Percentiles rank a stretch among this genome's conserved stretches.
Conservation (phyloP, 108 stramenopile species). For the Schizochytrium sp. region DNA sequence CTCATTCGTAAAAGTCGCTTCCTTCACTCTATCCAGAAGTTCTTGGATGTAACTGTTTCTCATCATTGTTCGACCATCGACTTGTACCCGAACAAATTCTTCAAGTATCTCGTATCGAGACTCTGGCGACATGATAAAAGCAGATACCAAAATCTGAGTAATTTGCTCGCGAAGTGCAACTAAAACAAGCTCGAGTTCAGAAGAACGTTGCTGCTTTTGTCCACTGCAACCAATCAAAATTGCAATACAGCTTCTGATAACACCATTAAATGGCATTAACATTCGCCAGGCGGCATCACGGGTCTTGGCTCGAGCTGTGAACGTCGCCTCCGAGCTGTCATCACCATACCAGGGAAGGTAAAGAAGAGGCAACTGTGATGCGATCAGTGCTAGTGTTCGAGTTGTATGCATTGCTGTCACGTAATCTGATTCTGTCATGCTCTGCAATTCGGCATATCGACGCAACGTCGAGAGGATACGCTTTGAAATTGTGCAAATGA, state of each 20-base stretch:
- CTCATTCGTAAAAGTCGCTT: not conserved
- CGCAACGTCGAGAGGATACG: conserved; percentile 49
- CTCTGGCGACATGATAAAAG: not conserved
- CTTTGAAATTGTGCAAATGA: conserved; percentile 24
- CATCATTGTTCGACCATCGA: not conserved
- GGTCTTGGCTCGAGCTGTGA: too few relatives aligned
- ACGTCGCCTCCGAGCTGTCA: not conserved
- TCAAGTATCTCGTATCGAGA: conserved; percentile 43
- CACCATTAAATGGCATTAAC: not conserved
- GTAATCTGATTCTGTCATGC: not conserved
- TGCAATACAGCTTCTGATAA: not conserved
- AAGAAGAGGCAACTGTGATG: not conserved
- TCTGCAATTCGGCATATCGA: conserved; percentile 20
- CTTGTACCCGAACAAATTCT: conserved; percentile 38
- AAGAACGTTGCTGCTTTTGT: not conserved
- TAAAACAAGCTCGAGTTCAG: not conserved
- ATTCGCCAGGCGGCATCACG: not conserved
- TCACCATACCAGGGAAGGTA: not conserved
- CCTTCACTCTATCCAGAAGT: not conserved
- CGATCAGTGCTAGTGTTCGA: conserved; percentile 25
- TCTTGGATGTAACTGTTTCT: conserved; percentile 36
- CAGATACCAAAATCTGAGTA: conserved; percentile 15
- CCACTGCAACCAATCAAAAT: not conserved
- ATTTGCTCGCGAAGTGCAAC: conserved; percentile 25
- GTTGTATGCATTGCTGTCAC: conserved; percentile 45